A percentile compares a stretch with the other conserved stretches of the same genome.
phyloP scores from a whole-genome alignment of 2,329 filamentous ascomycete genomes.

The Arthrobotrys sinensis region DNA sequence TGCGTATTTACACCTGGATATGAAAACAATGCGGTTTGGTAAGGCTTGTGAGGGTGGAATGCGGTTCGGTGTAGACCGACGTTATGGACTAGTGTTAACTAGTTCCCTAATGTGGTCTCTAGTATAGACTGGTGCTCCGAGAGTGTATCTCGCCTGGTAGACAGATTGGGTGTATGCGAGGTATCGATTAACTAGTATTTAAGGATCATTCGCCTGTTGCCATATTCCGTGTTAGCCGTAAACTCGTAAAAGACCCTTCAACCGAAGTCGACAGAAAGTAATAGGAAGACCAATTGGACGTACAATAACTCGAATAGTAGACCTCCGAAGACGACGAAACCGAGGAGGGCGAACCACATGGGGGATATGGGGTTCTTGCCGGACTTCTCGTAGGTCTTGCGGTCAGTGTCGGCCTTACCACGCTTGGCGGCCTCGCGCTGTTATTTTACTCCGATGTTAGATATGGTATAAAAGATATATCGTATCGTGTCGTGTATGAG shows the following conservation, averaged over 20 bases:
- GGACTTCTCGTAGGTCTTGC: conserved; percentile 75
- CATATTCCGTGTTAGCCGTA: neutral
- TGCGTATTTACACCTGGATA: conserved; percentile 17
- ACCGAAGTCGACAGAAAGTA: neutral
- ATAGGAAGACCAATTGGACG: conserved; percentile 52
- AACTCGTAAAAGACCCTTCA: neutral
- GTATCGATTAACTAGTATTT: conserved; percentile 28
- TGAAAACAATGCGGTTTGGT: neutral
- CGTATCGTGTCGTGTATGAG: neutral
- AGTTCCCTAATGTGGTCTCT: neutral
- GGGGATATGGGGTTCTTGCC: conserved; percentile 76
- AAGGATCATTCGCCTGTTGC: conserved; percentile 42
- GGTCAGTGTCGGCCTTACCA: conserved; percentile 78
- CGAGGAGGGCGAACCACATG: conserved; percentile 77
- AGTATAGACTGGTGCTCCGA: neutral
- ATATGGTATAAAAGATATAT: neutral
- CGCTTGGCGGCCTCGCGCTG: conserved; percentile 78
- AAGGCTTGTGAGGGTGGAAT: neutral
- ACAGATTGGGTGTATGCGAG: neutral
- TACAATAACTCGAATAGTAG: conserved; percentile 67
- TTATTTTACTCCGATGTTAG: conserved; percentile 1
- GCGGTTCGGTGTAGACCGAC: neutral
- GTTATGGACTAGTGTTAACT: neutral
- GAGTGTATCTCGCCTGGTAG: neutral
- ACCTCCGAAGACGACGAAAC: conserved; percentile 75